These are phyloP conservation scores for Dovyalis caffra DNA, from an alignment of 345 rosid species.

Conservation along the genomic window DNA sequence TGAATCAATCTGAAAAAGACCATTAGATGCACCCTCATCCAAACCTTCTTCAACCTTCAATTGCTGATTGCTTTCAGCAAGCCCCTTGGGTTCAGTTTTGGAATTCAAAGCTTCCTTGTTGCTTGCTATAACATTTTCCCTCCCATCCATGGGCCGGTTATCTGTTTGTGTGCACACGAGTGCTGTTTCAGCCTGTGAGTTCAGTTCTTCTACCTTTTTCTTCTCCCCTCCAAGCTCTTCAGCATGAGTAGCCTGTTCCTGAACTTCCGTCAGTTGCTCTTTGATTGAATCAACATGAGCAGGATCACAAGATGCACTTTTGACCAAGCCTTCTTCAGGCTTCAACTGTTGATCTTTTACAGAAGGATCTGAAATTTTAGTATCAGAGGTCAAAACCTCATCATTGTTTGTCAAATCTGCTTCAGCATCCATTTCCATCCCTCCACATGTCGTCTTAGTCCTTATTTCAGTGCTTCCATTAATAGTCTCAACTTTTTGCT, in stretches of 20 bases:
- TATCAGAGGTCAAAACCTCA: background rate
- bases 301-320: constrained; percentile 12
- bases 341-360: constrained; percentile 20
- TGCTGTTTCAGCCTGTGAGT: constrained; percentile 18
- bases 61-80: constrained; percentile 11
- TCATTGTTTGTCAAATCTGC: background rate
- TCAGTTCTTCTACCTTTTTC: background rate
- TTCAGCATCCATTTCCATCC: background rate
- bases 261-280: constrained; percentile 29
- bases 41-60: constrained; percentile 6
- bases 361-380: background rate
- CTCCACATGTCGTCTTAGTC: constrained; percentile 2
- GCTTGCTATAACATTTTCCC: constrained; percentile 6
- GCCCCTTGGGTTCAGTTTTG: constrained; percentile 1
- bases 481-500: background rate
- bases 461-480: constrained; percentile 16
- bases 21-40: background rate
- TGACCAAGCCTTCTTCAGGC: constrained; percentile 12
- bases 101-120: constrained; percentile 4
- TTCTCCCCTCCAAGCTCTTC: constrained; percentile 18
- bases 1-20: constrained; percentile 10
- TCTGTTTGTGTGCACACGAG: background rate
- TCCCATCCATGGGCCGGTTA: constrained; percentile 1
- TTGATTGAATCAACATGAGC: constrained; percentile 27
- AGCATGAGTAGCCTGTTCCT: constrained; percentile 25